Evolutionary conservation across 371 early-diverging fungal genomes (phyloP), one percentile per base, ranked within the genome.

Genomic region (Lichtheimia hyalospora): DNA sequence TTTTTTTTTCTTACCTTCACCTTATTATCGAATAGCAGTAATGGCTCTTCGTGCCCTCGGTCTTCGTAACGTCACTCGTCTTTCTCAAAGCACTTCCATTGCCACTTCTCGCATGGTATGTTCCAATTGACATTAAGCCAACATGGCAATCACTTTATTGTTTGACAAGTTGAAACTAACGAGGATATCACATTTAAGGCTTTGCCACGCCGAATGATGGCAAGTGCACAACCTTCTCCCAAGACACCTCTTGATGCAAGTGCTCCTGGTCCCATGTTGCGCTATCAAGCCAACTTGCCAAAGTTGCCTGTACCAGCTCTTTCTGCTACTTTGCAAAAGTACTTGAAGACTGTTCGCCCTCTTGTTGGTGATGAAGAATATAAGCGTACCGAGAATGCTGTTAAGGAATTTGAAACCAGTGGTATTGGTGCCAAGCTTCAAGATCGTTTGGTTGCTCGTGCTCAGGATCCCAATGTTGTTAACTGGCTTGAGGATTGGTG

Each of bases 401-500:
- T 92, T 24, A 74, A 82, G 60, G 92, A 96, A 39, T 96, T 96
- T 65, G 81, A 82, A 28, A 81, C 84, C 40, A 90, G 90, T 52
- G 95, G 95, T 42, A 57, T 83, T 16, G 96, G 94, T 28, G 87
- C 89, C 61, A 80, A 83, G 60, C 86, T 98, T 25, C 97, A 97
- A 71, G 75, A 82, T 42, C 88, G 97, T 49, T 79, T 97, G 42
- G 54, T 85, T 39, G 90, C 89, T 57, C 84, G 78, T 64, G 86
- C 86, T 52, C 76, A 81, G 54, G 75, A 85, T 60, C 87, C 88
- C 58, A 80, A 72, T 40, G 73, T 84, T 39, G 83, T 81, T 56
- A 92, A 92, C 82, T 94, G 96, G 98, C 83, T 98, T 65, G 92
- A 92, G 70, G 94, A 95, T 62, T 96, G 96, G 97, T 84, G 98